Evolutionary conservation across 805 yeast species (phyloP).

Genomic region (Kuraishia capsulata): DNA sequence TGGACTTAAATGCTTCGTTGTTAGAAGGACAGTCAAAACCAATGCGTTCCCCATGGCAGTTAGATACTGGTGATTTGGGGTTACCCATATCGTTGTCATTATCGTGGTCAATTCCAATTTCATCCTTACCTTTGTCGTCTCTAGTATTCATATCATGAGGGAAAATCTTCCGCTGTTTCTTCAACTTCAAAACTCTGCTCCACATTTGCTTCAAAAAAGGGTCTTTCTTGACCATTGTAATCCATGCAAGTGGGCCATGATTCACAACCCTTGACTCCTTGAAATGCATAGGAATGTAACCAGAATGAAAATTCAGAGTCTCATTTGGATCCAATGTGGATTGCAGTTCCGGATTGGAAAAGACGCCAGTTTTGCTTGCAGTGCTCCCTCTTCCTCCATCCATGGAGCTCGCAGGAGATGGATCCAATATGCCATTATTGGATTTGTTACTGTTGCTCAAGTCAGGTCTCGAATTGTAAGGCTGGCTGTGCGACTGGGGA

Average conservation of each 20-base stretch:
- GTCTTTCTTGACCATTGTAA: conserved; percentile 39
- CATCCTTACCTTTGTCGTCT: conserved; percentile 8
- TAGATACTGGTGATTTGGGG: too few species aligned
- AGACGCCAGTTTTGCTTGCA: neutral
- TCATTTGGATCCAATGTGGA: conserved; percentile 18
- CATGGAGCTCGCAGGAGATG: neutral
- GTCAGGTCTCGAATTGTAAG: conserved; percentile 6
- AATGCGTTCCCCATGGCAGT: too few species aligned
- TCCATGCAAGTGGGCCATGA: conserved; percentile 46
- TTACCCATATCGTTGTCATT: neutral
- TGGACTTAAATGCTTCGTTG: neutral
- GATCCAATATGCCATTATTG: neutral
- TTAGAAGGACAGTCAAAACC: neutral
- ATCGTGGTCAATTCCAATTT: neutral
- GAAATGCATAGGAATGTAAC: conserved; percentile 31
- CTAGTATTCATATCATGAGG: conserved; percentile 3
- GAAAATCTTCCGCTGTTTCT: conserved; percentile 7
- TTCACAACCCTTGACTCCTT: conserved; percentile 31
- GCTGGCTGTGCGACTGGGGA: neutral
- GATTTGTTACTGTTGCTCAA: neutral
- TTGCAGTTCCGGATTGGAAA: neutral
- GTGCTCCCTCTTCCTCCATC: neutral
- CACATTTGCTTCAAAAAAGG: conserved; percentile 24
- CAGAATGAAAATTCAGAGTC: conserved; percentile 29
- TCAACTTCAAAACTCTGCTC: conserved; percentile 17